These are phyloP conservation scores for Metschnikowia similis DNA, from an alignment of 805 yeast species.

Conservation along the genomic window DNA sequence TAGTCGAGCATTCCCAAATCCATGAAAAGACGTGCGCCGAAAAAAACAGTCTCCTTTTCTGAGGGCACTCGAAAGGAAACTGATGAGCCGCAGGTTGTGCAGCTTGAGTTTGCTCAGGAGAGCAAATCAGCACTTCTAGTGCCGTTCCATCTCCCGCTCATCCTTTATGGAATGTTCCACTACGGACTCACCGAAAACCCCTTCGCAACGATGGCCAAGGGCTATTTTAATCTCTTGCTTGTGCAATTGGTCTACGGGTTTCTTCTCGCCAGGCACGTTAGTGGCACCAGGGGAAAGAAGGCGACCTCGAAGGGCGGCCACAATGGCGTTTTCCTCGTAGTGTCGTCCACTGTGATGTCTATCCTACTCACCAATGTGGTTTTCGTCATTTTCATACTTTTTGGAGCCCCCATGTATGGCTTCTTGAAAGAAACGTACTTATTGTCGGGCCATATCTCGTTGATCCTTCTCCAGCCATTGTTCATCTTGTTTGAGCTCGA, in stretches of 20 bases:
- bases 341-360: constrained; percentile 21
- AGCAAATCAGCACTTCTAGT: constrained; percentile 14
- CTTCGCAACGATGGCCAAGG: constrained; percentile 20
- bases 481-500: constrained; percentile 52
- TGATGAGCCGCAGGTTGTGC: not conserved
- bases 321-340: constrained; percentile 11
- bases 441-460: constrained; percentile 57
- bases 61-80: constrained; percentile 4
- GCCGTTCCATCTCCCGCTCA: constrained; percentile 28
- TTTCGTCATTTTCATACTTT: constrained; percentile 46
- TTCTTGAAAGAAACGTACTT: constrained; percentile 52
- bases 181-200: constrained; percentile 27
- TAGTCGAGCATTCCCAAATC: not conserved
- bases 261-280: constrained; percentile 3
- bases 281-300: not conserved
- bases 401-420: constrained; percentile 77
- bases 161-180: constrained; percentile 27
- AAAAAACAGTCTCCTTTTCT: constrained; percentile 16
- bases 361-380: constrained; percentile 34
- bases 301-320: constrained; percentile 1
- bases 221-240: constrained; percentile 22
- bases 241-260: constrained; percentile 22
- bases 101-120: constrained; percentile 7
- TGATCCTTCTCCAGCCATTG: constrained; percentile 61
- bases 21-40: constrained; percentile 11